Evolutionary conservation across 768 basidiomycete genomes (phyloP).

Genomic region (Crepidotus variabilis): DNA sequence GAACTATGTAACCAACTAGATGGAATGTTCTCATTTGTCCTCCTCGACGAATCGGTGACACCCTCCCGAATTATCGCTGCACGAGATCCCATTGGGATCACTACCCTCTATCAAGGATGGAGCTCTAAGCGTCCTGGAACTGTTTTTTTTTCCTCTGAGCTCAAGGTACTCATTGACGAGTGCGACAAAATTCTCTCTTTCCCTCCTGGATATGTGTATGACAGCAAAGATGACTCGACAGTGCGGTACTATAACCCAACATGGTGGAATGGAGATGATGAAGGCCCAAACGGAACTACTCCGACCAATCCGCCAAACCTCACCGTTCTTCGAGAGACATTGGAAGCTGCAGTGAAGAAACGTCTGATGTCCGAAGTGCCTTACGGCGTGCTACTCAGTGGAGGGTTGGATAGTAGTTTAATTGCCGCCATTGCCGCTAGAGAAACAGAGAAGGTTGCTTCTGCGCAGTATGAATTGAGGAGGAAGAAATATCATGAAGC

Average conservation of each 20-base stretch:
- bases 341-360: slow-evolving; percentile 92
- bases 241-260: slow-evolving; percentile 83
- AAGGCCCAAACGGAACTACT: slow-evolving; percentile 47
- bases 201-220: slow-evolving; percentile 96
- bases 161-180: slow-evolving; percentile 87
- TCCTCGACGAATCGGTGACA: slow-evolving; percentile 88
- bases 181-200: slow-evolving; percentile 95
- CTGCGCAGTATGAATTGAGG: slow-evolving; percentile 71
- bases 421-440: slow-evolving; percentile 93
- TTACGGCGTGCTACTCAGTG: slow-evolving; percentile 93
- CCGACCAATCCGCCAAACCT: slow-evolving; percentile 64
- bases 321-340: slow-evolving; percentile 66
- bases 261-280: slow-evolving; percentile 86
- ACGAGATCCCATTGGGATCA: slow-evolving; percentile 96
- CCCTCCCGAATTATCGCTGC: slow-evolving; percentile 93
- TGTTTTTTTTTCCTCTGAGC: slow-evolving; percentile 92
- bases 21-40: slow-evolving; percentile 98
- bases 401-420: slow-evolving; percentile 92
- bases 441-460: slow-evolving; percentile 90
- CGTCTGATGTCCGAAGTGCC: slow-evolving; percentile 98
- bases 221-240: slow-evolving; percentile 75
- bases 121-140: slow-evolving; percentile 76
- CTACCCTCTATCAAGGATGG: slow-evolving; percentile 98
- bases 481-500: slow-evolving; percentile 53
- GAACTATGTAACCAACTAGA: slow-evolving; percentile 79